phyloP scores from a whole-genome alignment of 768 basidiomycete genomes.

The Russula sp. region DNA sequence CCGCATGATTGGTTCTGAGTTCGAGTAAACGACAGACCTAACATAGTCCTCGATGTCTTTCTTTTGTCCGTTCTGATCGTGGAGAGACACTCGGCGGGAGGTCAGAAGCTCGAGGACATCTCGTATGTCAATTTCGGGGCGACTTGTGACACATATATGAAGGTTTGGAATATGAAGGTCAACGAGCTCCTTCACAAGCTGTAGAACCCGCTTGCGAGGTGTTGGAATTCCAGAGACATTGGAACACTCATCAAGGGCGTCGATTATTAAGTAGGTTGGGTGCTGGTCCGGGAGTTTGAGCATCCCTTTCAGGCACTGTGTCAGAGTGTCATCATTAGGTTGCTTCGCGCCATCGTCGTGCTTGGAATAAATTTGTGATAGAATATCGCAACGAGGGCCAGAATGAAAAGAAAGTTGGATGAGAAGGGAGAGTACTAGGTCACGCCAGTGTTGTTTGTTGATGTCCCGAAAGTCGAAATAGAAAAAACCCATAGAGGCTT shows the following conservation, averaged over 20 bases:
- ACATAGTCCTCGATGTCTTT: background rate
- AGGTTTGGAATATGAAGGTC: background rate
- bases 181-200: background rate
- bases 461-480: constrained; percentile 5
- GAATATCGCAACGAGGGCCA: background rate
- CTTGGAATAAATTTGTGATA: background rate
- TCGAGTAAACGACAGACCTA: background rate
- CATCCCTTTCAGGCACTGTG: background rate
- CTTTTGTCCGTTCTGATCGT: constrained; percentile 10
- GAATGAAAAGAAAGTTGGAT: too few relatives aligned
- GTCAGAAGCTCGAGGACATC: background rate
- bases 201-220: background rate
- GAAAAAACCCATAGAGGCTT: constrained; percentile 1
- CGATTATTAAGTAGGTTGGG: background rate
- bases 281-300: background rate
- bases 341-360: background rate
- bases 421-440: constrained; percentile 13
- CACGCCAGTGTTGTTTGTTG: background rate
- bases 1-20: background rate
- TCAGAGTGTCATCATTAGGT: background rate
- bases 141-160: constrained; percentile 4
- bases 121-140: constrained; percentile 8
- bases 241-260: constrained; percentile 4
- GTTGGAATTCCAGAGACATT: background rate
- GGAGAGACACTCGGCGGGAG: background rate